Evolutionary conservation across 1,139 yeast genomes (phyloP), one percentile per base, ranked within the genome.

Genomic region (Debaryomyces psychrophilus): DNA sequence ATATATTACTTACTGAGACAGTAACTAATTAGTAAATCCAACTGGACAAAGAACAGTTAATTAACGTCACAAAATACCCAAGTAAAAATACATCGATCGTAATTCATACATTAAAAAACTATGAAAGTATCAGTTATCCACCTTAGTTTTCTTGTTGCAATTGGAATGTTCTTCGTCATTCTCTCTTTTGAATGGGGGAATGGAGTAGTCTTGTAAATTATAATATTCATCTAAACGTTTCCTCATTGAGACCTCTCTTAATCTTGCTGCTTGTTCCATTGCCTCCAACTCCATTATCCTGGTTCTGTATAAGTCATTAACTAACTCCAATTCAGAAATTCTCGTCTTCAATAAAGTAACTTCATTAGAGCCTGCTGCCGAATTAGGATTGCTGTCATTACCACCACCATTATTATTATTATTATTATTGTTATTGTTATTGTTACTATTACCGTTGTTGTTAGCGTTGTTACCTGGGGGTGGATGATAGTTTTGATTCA

Each of bases 311-410:
- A 92, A 72, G 60, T 90, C 97, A 59, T 90, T 90, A 34, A 92
- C 96, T 39, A 92, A 73, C 63, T 92, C 97, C 49, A 92, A 75
- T 62, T 92, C 98, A n/a, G 89, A 82, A 18, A 90, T 88, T 48
- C 95, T 74, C 0, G 96, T 87, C 52, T 82, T 80, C 50, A 90
- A 70, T 37, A 74, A 70, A 15, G 82, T 81, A 17, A 76, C 67
- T 53, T 79, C 84, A 53, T 76, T 79, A 6, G 50, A 55, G 35
- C 55, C 47, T 50, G 48, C 15, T 11, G 44, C 50, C 18, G 50
- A 48, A 31, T 48, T 54, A 17, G 56, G 50, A 50, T 43, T 44
- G n/a, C 50, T 50, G 23, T 31, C 35, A 29, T 48, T 49, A 8
- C 42, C 41, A 12, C 33, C 42, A 31, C 33, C 46, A 12, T 42